A percentile compares a stretch with the other conserved stretches of the same genome.
Evolutionary conservation across 331 rosid species (phyloP).

Genomic region (Quercus tomentella): DNA sequence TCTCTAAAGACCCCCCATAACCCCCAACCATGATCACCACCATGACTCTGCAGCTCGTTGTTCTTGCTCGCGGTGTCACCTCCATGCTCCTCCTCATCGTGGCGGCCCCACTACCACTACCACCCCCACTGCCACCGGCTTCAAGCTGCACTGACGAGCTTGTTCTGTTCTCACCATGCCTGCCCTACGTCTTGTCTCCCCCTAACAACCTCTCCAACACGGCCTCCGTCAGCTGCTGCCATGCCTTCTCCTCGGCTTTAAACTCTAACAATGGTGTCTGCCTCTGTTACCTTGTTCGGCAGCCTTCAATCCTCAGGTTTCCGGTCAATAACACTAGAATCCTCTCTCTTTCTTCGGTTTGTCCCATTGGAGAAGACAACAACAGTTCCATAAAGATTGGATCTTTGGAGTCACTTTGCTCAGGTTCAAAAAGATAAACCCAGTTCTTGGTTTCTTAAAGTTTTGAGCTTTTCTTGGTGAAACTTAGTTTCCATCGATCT

Average conservation of each 20-base stretch:
- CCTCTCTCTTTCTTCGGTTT: constrained; percentile 53
- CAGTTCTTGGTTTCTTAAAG: not conserved
- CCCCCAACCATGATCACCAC: constrained; percentile 12
- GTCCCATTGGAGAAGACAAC: constrained; percentile 10
- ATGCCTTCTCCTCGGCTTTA: constrained; percentile 26
- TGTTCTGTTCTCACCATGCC: constrained; percentile 59
- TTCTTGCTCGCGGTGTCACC: not conserved
- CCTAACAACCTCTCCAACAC: constrained; percentile 65
- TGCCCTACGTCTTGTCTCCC: constrained; percentile 50
- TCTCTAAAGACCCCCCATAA: not conserved
- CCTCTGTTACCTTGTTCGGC: constrained; percentile 24
- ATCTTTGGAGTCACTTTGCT: constrained; percentile 40
- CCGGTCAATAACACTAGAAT: constrained; percentile 46
- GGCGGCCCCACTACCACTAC: not conserved
- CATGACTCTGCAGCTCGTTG: not conserved
- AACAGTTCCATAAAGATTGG: not conserved
- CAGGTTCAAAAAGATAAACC: constrained; percentile 20
- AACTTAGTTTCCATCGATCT: not conserved
- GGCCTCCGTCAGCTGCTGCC: constrained; percentile 53
- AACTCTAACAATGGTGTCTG: constrained; percentile 20
- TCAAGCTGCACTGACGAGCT: constrained; percentile 40
- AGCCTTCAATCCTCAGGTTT: constrained; percentile 59
- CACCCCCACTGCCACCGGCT: constrained; percentile 2
- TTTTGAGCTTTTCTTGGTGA: not conserved
- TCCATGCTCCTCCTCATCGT: constrained; percentile 5